These are phyloP conservation scores for Sporothrix euskadiensis DNA, from an alignment of 2,329 filamentous ascomycete genomes.

Conservation along the genomic window DNA sequence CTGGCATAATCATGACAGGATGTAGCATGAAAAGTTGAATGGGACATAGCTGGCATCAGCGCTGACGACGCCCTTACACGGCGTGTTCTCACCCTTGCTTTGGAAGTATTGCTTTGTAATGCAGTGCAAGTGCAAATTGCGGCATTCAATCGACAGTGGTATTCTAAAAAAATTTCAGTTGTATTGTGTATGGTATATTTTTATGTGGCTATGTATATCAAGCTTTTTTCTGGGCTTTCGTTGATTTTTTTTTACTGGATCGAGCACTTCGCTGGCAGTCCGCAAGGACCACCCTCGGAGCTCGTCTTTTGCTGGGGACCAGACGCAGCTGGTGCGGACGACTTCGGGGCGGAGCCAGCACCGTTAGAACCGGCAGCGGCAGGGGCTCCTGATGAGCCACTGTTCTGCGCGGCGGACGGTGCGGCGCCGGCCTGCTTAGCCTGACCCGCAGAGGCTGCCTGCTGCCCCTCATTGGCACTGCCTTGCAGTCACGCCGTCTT, in stretches of 20 bases:
- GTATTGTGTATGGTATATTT: not conserved
- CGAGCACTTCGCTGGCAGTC: constrained; percentile 32
- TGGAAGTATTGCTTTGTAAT: not conserved
- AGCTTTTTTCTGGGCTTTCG: not conserved
- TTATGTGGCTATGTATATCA: not conserved
- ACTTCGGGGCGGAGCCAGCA: constrained; percentile 30
- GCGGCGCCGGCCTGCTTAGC: constrained; percentile 30
- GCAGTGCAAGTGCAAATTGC: not conserved
- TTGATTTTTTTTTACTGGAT: constrained; percentile 18
- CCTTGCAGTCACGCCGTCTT: constrained; percentile 79
- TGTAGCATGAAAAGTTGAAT: not conserved
- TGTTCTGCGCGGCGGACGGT: not conserved
- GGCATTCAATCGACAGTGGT: not conserved
- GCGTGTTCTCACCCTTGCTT: not conserved
- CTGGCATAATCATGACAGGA: not conserved
- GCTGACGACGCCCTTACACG: constrained; percentile 9
- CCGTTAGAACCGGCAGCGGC: constrained; percentile 25
- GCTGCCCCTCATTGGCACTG: constrained; percentile 40
- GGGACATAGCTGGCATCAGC: not conserved
- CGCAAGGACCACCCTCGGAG: constrained; percentile 32
- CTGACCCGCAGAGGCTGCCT: constrained; percentile 34
- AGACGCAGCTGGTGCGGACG: constrained; percentile 15
- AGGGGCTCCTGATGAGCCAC: not conserved
- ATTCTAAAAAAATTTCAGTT: not conserved
- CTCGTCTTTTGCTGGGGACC: constrained; percentile 31